These are phyloP conservation scores for Pichia pseudocactophila DNA, from an alignment of 805 yeast genomes.

Conservation along the genomic window DNA sequence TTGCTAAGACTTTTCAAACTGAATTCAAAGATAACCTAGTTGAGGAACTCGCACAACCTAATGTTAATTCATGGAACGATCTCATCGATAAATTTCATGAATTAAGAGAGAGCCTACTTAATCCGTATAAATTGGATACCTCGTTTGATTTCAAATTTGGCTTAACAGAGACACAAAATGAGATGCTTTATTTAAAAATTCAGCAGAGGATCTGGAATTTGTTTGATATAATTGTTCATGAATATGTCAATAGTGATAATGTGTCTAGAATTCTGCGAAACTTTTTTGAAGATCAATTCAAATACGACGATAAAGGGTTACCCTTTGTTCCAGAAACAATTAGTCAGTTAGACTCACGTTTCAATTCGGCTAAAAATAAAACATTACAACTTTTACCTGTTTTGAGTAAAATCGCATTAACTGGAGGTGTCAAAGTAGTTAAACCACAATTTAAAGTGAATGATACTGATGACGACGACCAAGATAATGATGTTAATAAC, in stretches of 20 bases:
- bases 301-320: slow-evolving; percentile 73
- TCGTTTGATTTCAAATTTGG: slow-evolving; percentile 63
- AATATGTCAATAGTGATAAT: slow-evolving; percentile 56
- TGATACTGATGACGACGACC: slow-evolving; percentile 34
- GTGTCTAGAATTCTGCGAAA: slow-evolving; percentile 62
- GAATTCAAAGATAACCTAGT: slow-evolving; percentile 44
- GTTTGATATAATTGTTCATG: slow-evolving; percentile 50
- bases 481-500: slow-evolving; percentile 30
- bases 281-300: slow-evolving; percentile 70
- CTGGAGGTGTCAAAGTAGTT: slow-evolving; percentile 42
- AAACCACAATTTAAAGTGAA: slow-evolving; percentile 26
- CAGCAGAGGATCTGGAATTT: slow-evolving; percentile 55
- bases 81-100: slow-evolving; percentile 37
- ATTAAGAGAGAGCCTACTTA: slow-evolving; percentile 1
- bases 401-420: slow-evolving; percentile 44
- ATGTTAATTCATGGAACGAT: slow-evolving; percentile 51
- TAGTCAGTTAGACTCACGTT: slow-evolving; percentile 61
- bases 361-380: slow-evolving; percentile 46
- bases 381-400: slow-evolving; percentile 54
- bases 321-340: slow-evolving; percentile 77
- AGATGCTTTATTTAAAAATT: slow-evolving; percentile 32
- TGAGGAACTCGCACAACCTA: slow-evolving; percentile 41
- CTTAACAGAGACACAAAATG: slow-evolving; percentile 35
- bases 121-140: slow-evolving; percentile 11
- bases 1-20: slow-evolving; percentile 37